Percentiles rank a stretch among this genome's conserved stretches.
Evolutionary conservation across 129 eudicot species (phyloP).

Genomic region (Rutidosis leptorrhynchoides): DNA sequence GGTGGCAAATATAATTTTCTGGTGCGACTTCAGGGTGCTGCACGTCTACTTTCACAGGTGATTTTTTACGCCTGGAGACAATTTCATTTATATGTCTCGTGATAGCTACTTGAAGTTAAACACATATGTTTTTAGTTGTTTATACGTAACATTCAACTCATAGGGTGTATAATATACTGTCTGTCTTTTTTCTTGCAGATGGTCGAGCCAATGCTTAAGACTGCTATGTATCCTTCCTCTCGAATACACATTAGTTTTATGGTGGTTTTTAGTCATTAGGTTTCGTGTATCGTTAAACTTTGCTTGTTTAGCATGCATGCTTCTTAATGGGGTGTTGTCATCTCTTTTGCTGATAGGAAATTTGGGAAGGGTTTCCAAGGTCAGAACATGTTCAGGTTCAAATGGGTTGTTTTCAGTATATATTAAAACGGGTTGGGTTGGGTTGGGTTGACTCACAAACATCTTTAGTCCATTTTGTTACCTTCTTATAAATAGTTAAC

Average conservation of each 20-base stretch:
- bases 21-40: conserved; percentile 68
- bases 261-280: conserved; percentile 1
- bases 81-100: not conserved
- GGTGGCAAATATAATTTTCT: conserved; percentile 52
- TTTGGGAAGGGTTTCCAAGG: not conserved
- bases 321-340: conserved; percentile 11
- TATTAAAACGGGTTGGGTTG: not conserved
- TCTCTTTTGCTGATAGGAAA: not conserved
- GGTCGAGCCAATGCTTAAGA: conserved; percentile 83
- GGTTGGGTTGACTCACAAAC: not conserved
- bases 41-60: conserved; percentile 77
- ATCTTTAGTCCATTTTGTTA: not conserved
- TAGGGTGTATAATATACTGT: not conserved
- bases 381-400: not conserved
- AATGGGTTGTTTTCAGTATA: not conserved
- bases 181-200: conserved; percentile 49
- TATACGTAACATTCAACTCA: not conserved
- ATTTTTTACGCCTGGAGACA: not conserved
- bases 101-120: not conserved
- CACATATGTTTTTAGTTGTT: not conserved
- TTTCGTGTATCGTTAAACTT: not conserved
- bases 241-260: not conserved
- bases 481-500: not conserved
- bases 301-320: not conserved
- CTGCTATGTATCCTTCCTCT: conserved; percentile 81